Base-by-base conservation (phyloP, 2,329 filamentous ascomycete genomes). In the Diaporthe humulicola region DNA sequence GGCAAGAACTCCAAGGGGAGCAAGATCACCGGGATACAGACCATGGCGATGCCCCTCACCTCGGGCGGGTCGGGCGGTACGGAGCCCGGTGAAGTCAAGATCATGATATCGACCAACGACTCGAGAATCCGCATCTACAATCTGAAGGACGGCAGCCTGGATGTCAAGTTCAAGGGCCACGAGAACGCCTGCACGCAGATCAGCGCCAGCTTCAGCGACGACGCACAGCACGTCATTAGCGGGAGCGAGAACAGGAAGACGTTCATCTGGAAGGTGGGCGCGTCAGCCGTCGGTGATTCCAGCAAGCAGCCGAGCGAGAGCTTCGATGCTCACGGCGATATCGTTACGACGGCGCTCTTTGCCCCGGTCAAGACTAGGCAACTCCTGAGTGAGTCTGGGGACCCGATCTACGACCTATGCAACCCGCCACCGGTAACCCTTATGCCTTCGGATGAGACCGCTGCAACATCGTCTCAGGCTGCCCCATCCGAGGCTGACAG, bases 1-100 rank as follows among this genome's bases (percentile, higher is more conserved):
- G 96, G 97, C 3, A 96, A 95, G 81, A 98, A 98, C 80, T 94
- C 96, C 6, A 98, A 98, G 82, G 96, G 96, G 8, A 98, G 95
- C 86, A 99, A 99, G 82, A 98, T 99, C 78, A 98, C 97, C 0
- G 96, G 95, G 9, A 98, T 99, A 71, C 92, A 96, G 80, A 93
- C 95, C 0, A 92, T 93, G 77, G 84, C 86, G 22, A 87, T 91
- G 66, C 91, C 92, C 6, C 87, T 3, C 85, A 88, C 30, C 25
- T 61, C 61, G 10, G 58, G 71, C 6, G 71, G 69, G 4, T 64
- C 52, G 14, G 78, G 78, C 30, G 78, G 79, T 36, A 73, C 82
- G 10, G 82, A 84, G 17, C 89, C 89, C 48, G 91, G 91, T 1
- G 93, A 96, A 71, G 89, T 95, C 69, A 98, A 97, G 80, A 87